These are phyloP conservation scores for Xylariaceae sp. DNA, from an alignment of 2,329 filamentous ascomycete genomes.

Conservation along the genomic window DNA sequence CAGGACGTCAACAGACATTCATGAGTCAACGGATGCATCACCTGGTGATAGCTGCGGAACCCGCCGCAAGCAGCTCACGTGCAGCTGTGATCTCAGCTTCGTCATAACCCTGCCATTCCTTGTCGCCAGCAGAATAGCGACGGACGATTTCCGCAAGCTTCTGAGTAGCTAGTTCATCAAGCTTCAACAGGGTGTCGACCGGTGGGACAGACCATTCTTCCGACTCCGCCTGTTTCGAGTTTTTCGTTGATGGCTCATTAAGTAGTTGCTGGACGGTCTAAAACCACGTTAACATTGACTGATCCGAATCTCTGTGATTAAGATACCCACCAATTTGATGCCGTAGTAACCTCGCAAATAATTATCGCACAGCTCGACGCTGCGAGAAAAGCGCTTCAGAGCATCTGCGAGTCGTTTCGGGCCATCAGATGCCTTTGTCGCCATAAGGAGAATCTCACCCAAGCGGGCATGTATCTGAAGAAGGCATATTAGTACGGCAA, in stretches of 20 bases:
- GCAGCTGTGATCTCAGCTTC: constrained; percentile 67
- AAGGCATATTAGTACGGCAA: constrained; percentile 27
- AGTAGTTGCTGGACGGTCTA: constrained; percentile 50
- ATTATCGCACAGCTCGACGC: constrained; percentile 87
- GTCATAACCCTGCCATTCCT: constrained; percentile 68
- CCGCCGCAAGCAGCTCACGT: constrained; percentile 57
- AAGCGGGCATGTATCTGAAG: constrained; percentile 77
- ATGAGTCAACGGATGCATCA: constrained; percentile 32
- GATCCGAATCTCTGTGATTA: background rate
- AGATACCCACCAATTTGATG: constrained; percentile 62
- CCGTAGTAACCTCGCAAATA: constrained; percentile 93
- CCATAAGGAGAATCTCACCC: constrained; percentile 77
- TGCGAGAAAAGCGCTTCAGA: constrained; percentile 79
- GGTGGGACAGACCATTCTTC: constrained; percentile 52
- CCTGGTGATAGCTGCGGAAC: constrained; percentile 41
- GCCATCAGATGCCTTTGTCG: constrained; percentile 44
- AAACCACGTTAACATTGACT: constrained; percentile 24
- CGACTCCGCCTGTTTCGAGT: constrained; percentile 42
- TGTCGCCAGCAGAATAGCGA: constrained; percentile 53
- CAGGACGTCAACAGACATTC: background rate
- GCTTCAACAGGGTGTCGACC: constrained; percentile 54
- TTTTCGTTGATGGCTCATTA: constrained; percentile 35
- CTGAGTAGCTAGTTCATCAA: constrained; percentile 66
- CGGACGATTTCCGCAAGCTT: constrained; percentile 75
- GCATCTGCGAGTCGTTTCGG: constrained; percentile 62